Base-by-base conservation (phyloP, 2,329 filamentous ascomycete genomes). In the Chrysosporium keratinophilum region DNA sequence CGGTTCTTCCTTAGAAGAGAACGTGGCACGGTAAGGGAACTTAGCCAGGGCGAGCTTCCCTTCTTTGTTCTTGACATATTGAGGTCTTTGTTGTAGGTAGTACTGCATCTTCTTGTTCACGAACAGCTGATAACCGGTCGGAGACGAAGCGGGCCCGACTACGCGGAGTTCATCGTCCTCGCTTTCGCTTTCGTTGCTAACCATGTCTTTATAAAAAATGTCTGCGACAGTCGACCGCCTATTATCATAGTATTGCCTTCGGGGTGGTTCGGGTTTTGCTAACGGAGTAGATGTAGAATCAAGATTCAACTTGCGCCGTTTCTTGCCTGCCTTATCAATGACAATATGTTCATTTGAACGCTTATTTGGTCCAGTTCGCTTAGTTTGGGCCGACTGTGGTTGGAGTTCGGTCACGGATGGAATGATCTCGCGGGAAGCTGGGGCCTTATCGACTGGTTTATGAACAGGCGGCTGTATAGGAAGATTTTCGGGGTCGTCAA, bases 131-230 rank as follows among this genome's bases (percentile, higher is more conserved):
- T 64, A 58, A 19, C 62, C 67, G 43, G 50, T 54, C 33, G 66
- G 61, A 41, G 58, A 49, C 31, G 57, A 54, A 3, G 62, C 58
- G 11, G 60, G 54, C n/a, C 60, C 42, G 10, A 67, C 47, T 17
- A 60, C 53, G 55, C 64, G 65, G 50, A 54, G 56, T 9, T 64
- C 61, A 11, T 63, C 56, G 31, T 67, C 63, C 20, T 59, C 58
- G 28, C 56, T 51, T 4, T 56, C 50, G 28, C 15, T 28, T 23
- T 28, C 41, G 23, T 37, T 23, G 5, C 5, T 5, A 20, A 37
- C 19, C 35, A 5, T 68, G 52, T 47, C 65, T 59, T 54, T 68
- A 54, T 75, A 76, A 59, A 76, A 76, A 4, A 76, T 54, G 46
- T 70, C 63, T 46, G 43, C 45, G 5, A 48, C 37, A 2, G 39